Base-by-base conservation (phyloP, 2,329 filamentous ascomycete species). In the Claviceps sorghi region DNA sequence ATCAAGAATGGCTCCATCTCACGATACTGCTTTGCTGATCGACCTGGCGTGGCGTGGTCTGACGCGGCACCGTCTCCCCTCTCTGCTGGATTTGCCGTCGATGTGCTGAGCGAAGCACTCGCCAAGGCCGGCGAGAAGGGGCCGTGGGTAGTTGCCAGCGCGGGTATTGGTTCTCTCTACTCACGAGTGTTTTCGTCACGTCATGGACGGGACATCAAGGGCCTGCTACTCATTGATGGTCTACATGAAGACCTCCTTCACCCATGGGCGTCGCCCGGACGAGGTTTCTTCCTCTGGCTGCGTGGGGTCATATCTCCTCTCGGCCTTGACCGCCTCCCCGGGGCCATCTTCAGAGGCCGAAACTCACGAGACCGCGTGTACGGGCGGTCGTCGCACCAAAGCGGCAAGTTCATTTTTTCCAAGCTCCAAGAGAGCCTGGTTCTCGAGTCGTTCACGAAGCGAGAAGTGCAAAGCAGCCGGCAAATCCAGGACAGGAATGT, bases 61-160 rank as follows among this genome's bases (percentile, higher is more conserved):
- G 93, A 98, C 67, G 91, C 93, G 52, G 89, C 91, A 0, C 93
- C 93, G 2, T 96, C 90, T 6, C 93, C 93, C 0, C 83, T 95
- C 60, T 95, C 88, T 5, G 91, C 88, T 4, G 89, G 90, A 44
- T 95, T 96, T 79, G 84, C 86, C n/a, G 83, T 87, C 5, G 89
- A 95, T 62, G 88, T 83, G 0, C 73, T 97, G 29, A 90, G 88
- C 44, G 90, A 97, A 69, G 88, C 89, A 2, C 77, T 98, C 6
- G 83, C 84, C 2, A 74, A 80, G 42, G 81, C 86, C 3, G 89
- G 84, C 29, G 93, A 97, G 69, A 75, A 82, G 48, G 90, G 91
- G 0, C 91, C 93, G 0, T 98, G 87, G 85, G 77, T 98, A 30
- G 73, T 96, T 5, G 84, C 89, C 38, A 89, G 87, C 46, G 86